These are phyloP conservation scores for Phialophora chinensis DNA, from an alignment of 2,329 filamentous ascomycete species.

Conservation along the genomic window DNA sequence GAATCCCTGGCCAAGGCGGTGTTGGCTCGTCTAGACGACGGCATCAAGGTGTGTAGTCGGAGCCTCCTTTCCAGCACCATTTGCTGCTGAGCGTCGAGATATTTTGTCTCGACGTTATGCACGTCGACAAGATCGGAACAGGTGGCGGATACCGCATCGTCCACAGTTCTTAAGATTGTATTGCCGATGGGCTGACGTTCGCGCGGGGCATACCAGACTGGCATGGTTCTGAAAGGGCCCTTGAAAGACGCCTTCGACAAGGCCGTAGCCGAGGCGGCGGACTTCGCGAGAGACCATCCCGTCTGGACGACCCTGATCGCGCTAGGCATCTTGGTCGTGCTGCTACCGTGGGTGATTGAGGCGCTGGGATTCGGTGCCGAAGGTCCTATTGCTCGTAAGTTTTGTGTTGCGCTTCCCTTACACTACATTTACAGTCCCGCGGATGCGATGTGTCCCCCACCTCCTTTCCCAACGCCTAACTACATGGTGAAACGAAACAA, in stretches of 20 bases:
- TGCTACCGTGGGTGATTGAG: conserved; percentile 42
- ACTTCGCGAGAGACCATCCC: conserved; percentile 40
- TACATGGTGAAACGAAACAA: background rate
- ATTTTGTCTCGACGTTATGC: background rate
- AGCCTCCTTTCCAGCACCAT: background rate
- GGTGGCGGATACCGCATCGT: background rate
- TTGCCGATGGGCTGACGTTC: background rate
- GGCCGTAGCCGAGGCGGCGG: conserved; percentile 33
- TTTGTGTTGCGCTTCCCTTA: background rate
- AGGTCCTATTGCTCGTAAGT: conserved; percentile 39
- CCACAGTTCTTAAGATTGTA: background rate
- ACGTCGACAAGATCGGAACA: background rate
- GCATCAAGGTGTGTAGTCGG: background rate
- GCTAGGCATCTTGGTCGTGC: conserved; percentile 38
- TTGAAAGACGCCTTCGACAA: conserved; percentile 13
- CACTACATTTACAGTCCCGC: conserved; percentile 9
- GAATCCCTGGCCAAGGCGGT: conserved; percentile 13
- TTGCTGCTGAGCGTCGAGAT: background rate
- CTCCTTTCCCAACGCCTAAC: background rate
- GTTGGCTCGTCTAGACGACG: background rate
- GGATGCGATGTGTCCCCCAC: background rate
- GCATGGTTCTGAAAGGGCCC: background rate
- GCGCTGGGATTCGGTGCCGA: conserved; percentile 41
- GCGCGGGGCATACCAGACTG: background rate
- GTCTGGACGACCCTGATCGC: conserved; percentile 40